Evolutionary conservation across 257 asterid genomes (phyloP).

Genomic region (Rubia yunnanensis): DNA sequence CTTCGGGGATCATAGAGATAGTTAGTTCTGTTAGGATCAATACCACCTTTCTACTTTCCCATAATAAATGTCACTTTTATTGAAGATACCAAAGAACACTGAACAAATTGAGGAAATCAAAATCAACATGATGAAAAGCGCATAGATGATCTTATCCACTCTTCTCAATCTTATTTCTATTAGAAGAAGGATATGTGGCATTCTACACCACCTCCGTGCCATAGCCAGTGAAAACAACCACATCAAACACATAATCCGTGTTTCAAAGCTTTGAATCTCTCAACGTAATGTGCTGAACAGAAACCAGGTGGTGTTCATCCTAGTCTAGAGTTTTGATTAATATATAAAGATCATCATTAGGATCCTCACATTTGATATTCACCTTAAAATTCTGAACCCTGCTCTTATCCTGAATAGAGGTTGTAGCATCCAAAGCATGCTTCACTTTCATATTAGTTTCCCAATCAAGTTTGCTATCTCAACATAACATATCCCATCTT

Average conservation of each 20-base stretch:
- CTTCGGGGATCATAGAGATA: constrained; percentile 51
- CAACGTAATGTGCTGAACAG: constrained; percentile 67
- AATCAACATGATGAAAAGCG: constrained; percentile 61
- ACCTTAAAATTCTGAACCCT: constrained; percentile 54
- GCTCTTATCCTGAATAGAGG: constrained; percentile 40
- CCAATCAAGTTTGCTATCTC: constrained; percentile 89
- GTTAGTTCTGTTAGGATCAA: constrained; percentile 54
- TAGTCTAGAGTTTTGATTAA: too few species aligned
- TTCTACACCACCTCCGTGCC: constrained; percentile 95
- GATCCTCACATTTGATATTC: constrained; percentile 78
- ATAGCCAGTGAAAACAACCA: constrained; percentile 75
- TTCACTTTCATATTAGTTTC: constrained; percentile 92
- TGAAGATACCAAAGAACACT: constrained; percentile 67
- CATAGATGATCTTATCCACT: constrained; percentile 78
- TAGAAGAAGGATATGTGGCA: constrained; percentile 90
- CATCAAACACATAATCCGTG: constrained; percentile 75
- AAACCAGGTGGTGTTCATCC: constrained; percentile 68
- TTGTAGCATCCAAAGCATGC: constrained; percentile 69
- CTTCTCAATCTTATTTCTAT: constrained; percentile 81
- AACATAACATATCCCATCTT: constrained; percentile 87
- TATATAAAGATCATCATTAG: too few species aligned
- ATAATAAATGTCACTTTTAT: constrained; percentile 38
- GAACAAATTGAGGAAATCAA: constrained; percentile 76
- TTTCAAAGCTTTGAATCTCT: constrained; percentile 83
- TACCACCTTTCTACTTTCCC: constrained; percentile 78